Conservation (phyloP, 768 basidiomycete genomes). For the Boletus reticuloceps region DNA sequence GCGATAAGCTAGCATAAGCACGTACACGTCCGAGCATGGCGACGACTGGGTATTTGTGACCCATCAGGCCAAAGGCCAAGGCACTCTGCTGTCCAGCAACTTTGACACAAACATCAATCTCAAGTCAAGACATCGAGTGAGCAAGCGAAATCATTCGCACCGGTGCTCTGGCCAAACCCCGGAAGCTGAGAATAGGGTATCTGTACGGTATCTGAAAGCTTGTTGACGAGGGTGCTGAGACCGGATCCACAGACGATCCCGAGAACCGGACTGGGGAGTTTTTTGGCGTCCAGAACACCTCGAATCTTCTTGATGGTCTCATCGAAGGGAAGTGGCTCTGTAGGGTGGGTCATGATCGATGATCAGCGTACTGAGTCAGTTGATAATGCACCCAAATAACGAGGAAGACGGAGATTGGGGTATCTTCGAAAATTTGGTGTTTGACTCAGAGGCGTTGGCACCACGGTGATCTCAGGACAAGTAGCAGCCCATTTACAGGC, state of each 20-base stretch:
- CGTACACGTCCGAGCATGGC: conserved; percentile 86
- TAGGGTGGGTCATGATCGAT: conserved; percentile 16
- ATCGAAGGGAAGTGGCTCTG: conserved; percentile 24
- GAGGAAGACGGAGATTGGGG: too few species aligned
- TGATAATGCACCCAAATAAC: too few species aligned
- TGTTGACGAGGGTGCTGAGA: conserved; percentile 67
- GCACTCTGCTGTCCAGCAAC: conserved; percentile 81
- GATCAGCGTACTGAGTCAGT: neutral
- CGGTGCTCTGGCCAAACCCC: conserved; percentile 77
- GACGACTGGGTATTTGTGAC: conserved; percentile 74
- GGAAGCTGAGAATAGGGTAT: conserved; percentile 67
- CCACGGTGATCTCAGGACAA: neutral
- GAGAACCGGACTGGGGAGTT: conserved; percentile 56
- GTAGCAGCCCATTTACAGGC: conserved; percentile 40
- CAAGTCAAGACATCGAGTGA: neutral
- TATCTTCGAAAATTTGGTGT: too few species aligned
- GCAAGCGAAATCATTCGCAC: conserved; percentile 36
- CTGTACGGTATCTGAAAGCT: conserved; percentile 51
- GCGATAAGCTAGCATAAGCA: conserved; percentile 1
- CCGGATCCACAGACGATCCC: conserved; percentile 91
- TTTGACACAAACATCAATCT: conserved; percentile 25
- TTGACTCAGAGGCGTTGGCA: too few species aligned
- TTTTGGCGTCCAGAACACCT: conserved; percentile 22
- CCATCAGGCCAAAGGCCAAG: conserved; percentile 79
- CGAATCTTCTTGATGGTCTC: conserved; percentile 29